Conservation (phyloP, 2,329 filamentous ascomycete genomes). For the Drechslerella dactyloides region DNA sequence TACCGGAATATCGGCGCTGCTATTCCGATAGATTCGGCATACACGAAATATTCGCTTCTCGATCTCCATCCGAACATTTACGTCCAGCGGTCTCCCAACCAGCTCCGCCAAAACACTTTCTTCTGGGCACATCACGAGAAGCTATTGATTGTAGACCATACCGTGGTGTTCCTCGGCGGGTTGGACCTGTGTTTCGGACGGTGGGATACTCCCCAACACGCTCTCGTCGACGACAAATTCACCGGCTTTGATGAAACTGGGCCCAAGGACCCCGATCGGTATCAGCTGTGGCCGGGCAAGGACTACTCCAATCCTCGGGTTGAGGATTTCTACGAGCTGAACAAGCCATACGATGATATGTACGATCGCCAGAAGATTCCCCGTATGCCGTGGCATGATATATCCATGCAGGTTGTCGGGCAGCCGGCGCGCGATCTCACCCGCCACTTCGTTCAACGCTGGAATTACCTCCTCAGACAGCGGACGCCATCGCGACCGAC, state of each 20-base stretch:
- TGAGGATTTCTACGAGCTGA: constrained; percentile 89
- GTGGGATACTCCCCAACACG: constrained; percentile 96
- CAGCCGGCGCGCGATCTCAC: constrained; percentile 93
- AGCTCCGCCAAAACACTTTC: constrained; percentile 98
- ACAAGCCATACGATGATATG: constrained; percentile 98
- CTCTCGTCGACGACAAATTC: constrained; percentile 87
- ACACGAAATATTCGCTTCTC: constrained; percentile 93
- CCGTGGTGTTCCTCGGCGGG: constrained; percentile 91
- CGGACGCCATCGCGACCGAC: constrained; percentile 92
- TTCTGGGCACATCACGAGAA: constrained; percentile 99
- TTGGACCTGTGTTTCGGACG: constrained; percentile 96
- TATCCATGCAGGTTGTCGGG: constrained; percentile 95
- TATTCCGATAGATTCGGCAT: constrained; percentile 96
- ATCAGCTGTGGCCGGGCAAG: constrained; percentile 95
- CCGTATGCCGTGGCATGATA: constrained; percentile 98
- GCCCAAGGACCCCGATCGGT: constrained; percentile 85
- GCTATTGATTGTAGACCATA: constrained; percentile 94
- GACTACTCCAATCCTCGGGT: constrained; percentile 97
- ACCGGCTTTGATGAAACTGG: constrained; percentile 87
- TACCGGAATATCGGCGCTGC: constrained; percentile 98
- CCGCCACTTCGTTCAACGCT: constrained; percentile 93
- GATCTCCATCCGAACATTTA: constrained; percentile 96
- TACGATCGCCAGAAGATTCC: constrained; percentile 88
- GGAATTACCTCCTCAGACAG: constrained; percentile 94
- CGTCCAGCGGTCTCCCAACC: constrained; percentile 93